A percentile compares a stretch with the other conserved stretches of the same genome.
Conservation (phyloP, 257 asterid species). For the Nicotiana benthamiana region DNA sequence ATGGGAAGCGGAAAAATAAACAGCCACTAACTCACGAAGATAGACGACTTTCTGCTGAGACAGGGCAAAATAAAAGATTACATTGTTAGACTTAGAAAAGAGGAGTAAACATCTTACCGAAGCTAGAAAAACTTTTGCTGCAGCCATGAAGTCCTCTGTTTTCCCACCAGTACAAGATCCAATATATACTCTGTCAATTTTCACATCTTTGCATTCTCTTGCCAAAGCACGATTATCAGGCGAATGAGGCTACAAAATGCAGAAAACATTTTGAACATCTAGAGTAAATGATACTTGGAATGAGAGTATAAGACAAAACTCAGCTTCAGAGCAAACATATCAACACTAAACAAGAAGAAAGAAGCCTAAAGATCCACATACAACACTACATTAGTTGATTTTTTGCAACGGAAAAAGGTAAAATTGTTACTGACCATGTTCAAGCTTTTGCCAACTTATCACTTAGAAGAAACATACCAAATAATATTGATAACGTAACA, state of each 20-base stretch:
- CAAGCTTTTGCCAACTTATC: background rate
- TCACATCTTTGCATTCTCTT: slow-evolving; percentile 91
- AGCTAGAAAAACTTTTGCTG: slow-evolving; percentile 84
- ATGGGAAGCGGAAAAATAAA: no score
- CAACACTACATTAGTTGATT: background rate
- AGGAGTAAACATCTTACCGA: slow-evolving; percentile 39
- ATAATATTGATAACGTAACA: slow-evolving; percentile 1
- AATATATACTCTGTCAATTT: slow-evolving; percentile 82
- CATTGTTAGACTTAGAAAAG: background rate
- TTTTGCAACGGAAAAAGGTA: background rate
- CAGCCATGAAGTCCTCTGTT: slow-evolving; percentile 97
- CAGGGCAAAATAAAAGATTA: no score
- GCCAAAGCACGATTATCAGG: slow-evolving; percentile 98
- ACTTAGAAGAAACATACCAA: background rate
- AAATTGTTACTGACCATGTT: background rate
- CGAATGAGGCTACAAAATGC: slow-evolving; percentile 73
- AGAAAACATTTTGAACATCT: background rate
- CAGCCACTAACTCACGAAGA: background rate
- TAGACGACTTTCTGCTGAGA: no score
- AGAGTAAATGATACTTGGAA: background rate
- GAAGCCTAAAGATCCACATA: background rate
- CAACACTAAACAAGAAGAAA: background rate
- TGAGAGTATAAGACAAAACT: background rate
- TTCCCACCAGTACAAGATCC: slow-evolving; percentile 99
- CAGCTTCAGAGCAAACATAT: background rate